A percentile compares a stretch with the other conserved stretches of the same genome.
Evolutionary conservation across 495 filamentous ascomycete genomes (phyloP).

Genomic region (Penicillium macrosclerotiorum): DNA sequence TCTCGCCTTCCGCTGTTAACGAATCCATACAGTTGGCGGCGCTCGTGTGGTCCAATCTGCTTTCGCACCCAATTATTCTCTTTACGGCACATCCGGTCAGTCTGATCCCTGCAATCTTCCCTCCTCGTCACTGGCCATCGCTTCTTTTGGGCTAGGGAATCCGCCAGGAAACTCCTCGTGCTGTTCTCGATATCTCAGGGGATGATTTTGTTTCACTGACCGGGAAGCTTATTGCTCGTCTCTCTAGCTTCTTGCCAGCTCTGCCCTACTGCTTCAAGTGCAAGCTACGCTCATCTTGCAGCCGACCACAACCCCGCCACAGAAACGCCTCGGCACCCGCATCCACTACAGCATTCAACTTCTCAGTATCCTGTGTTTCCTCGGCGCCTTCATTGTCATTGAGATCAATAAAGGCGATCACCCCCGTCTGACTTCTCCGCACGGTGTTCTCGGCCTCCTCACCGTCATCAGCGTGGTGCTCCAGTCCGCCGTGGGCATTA

Average conservation of each 20-base stretch:
- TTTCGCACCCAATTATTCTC: constrained; percentile 63
- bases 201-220: no score
- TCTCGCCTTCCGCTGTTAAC: neutral
- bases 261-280: constrained; percentile 68
- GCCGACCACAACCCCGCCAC: constrained; percentile 71
- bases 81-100: constrained; percentile 82
- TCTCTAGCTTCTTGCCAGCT: constrained; percentile 66
- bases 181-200: no score
- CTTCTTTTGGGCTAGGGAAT: no score
- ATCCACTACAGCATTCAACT: constrained; percentile 67
- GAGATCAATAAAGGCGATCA: constrained; percentile 74
- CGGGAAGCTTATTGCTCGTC: no score
- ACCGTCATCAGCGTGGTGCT: constrained; percentile 69
- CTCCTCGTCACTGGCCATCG: neutral
- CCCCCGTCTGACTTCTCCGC: constrained; percentile 71
- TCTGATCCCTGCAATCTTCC: neutral
- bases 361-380: constrained; percentile 57
- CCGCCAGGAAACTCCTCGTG: no score
- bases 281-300: constrained; percentile 85
- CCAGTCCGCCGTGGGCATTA: constrained; percentile 76
- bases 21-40: constrained; percentile 55
- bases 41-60: constrained; percentile 71
- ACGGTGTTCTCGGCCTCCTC: constrained; percentile 74
- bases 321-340: constrained; percentile 71
- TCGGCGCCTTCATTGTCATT: constrained; percentile 71